Base-by-base conservation (phyloP, 345 rosid species). In the Boechera retrofracta region DNA sequence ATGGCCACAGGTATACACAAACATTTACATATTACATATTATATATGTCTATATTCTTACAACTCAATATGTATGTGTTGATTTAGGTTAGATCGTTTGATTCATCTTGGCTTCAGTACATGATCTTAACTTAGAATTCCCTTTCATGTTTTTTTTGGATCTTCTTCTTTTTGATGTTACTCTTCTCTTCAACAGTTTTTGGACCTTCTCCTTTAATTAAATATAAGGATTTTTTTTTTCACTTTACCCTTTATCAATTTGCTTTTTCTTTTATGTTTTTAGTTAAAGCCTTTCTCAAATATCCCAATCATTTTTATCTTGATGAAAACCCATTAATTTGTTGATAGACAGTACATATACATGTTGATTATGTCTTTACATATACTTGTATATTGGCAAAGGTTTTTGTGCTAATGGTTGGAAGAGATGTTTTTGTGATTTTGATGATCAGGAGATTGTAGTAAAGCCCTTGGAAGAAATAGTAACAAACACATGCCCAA, bases 381-480 rank as follows among this genome's bases (percentile, higher is more conserved):
- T 49, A 26, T 42, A 29, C 6, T 15, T 16, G 5, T 57, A 55
- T 21, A 55, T 51, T 5, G 0, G 58, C 41, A 53, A 31, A 57
- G 3, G 33, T 41, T 66, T 58, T 32, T 66, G 55, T 49, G 55
- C 55, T 72, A 41, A 58, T 21, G 7, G 41, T 66, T 16, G 41
- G 62, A 49, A n/a, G 48, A 55, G 38, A 58, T 35, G 5, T 6
- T 67, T 32, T 49, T 51, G 54, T 58, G 31, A 10, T 55, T 76
- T 60, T 52, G 39, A 29, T 68, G 56, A 24, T 35, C 39, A 91
- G 98, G 97, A 88, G 90, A 87, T 87, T 65, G 90, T 91, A 81
- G 96, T 89, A 89, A 95, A 91, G 67, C 96, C 98, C 8, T 79
- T 91, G 63, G 97, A 95, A 64, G 97, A 89, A 69, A 88, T 92